Conservation (phyloP, 164 flowering plant genomes). For the Liquidambar formosana region DNA sequence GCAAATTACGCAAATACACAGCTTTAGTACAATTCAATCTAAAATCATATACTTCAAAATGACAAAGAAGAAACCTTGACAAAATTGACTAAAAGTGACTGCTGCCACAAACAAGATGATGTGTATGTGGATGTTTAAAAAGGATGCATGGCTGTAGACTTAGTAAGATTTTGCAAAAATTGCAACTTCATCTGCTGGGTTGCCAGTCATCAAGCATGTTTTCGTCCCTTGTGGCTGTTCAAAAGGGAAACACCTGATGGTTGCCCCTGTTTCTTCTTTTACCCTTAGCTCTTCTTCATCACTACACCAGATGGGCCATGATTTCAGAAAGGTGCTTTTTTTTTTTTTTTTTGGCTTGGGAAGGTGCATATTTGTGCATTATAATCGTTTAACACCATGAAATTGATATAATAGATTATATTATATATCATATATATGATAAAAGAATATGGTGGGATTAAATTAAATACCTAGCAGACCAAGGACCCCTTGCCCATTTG, state of each 20-base stretch:
- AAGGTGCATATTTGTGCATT: no score
- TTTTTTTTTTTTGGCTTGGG: no score
- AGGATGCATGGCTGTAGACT: not conserved
- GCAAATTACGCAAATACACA: no score
- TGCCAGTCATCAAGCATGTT: conserved; percentile 84
- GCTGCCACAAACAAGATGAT: not conserved
- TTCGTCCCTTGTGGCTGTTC: conserved; percentile 74
- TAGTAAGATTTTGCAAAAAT: conserved; percentile 82
- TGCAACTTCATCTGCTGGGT: conserved; percentile 76
- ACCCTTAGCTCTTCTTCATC: conserved; percentile 78
- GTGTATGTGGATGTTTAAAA: not conserved
- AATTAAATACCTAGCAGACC: conserved; percentile 78
- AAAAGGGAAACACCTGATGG: conserved; percentile 89
- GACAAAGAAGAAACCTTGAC: not conserved
- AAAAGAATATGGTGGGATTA: not conserved
- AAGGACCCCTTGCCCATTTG: conserved; percentile 98
- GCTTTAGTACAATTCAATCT: not conserved
- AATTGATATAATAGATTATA: not conserved
- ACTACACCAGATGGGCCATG: conserved; percentile 29
- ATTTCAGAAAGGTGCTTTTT: not conserved
- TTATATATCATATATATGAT: not conserved
- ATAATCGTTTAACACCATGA: no score
- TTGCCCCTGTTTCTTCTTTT: conserved; percentile 95
- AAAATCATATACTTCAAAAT: not conserved
- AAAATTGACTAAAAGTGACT: not conserved